These are phyloP conservation scores for Trichosporon sp. DNA, from an alignment of 1,284 basidiomycete genomes.

Conservation along the genomic window DNA sequence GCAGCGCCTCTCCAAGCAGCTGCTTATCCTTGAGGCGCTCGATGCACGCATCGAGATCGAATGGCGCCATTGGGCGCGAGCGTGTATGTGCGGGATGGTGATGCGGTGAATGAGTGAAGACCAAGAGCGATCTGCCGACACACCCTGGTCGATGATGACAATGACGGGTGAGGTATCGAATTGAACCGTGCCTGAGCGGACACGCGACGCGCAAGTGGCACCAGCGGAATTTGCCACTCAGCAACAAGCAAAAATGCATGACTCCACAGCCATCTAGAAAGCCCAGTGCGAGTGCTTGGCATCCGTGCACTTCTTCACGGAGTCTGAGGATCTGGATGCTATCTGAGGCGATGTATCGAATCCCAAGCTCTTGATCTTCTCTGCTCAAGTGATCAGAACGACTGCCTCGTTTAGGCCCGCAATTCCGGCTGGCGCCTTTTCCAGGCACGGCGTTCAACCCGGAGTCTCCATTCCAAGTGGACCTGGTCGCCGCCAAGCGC, in stretches of 20 bases:
- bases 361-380: background rate
- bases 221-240: background rate
- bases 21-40: conserved; percentile 86
- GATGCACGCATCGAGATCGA: conserved; percentile 94
- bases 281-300: background rate
- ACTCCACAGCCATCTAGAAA: background rate
- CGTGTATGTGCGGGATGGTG: background rate
- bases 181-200: conserved; percentile 18
- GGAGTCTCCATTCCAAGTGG: conserved; percentile 18
- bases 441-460: conserved; percentile 3
- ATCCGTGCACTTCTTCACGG: background rate
- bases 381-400: background rate
- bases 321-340: background rate
- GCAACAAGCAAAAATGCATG: background rate
- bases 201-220: conserved; percentile 20
- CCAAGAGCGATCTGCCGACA: background rate
- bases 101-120: conserved; percentile 14
- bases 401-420: background rate
- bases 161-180: conserved; percentile 8
- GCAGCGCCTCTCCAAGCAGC: conserved; percentile 83
- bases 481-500: conserved; percentile 9
- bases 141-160: background rate
- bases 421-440: background rate
- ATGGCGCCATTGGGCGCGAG: conserved; percentile 69
- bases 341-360: background rate